Evolutionary conservation across 176 grass and related monocot genomes (phyloP).

Genomic region (Tillandsia leiboldiana): DNA sequence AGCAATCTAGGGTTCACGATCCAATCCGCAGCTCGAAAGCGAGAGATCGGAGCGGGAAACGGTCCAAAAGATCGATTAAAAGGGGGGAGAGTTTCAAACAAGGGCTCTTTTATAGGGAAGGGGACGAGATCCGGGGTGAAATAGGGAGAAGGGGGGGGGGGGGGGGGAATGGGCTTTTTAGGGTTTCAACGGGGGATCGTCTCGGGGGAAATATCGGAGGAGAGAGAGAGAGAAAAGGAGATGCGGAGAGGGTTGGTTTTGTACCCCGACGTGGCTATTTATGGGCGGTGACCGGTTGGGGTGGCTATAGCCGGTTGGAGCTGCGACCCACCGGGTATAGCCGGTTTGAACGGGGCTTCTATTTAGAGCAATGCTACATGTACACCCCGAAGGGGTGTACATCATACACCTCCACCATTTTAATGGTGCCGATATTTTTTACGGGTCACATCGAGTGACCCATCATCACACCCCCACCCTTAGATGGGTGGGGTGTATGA

Average conservation of each 20-base stretch:
- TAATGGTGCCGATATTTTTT: too few species aligned
- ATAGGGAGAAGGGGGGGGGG: not conserved
- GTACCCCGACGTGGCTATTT: slow-evolving; percentile 7
- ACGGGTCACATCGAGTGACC: too few species aligned
- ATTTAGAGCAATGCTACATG: too few species aligned
- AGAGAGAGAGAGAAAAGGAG: slow-evolving; percentile 1
- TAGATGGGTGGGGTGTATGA: too few species aligned
- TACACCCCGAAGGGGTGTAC: too few species aligned
- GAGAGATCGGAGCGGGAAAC: slow-evolving; percentile 37
- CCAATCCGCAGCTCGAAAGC: not conserved
- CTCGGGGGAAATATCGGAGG: not conserved
- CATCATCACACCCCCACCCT: too few species aligned
- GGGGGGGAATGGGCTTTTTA: slow-evolving; percentile 6
- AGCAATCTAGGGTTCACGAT: not conserved
- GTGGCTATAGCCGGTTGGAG: not conserved
- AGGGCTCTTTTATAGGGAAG: slow-evolving; percentile 69
- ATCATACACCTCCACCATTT: too few species aligned
- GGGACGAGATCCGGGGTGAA: not conserved
- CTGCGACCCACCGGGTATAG: slow-evolving; percentile 15
- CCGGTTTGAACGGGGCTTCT: slow-evolving; percentile 10
- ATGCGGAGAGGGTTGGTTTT: not conserved
- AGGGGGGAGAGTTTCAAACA: slow-evolving; percentile 32
- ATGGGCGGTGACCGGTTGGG: slow-evolving; percentile 1
- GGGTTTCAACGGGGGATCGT: slow-evolving; percentile 13
- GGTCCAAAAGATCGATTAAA: not conserved